Conservation (phyloP, 2,329 filamentous ascomycete genomes). For the Cercospora berteroae region DNA sequence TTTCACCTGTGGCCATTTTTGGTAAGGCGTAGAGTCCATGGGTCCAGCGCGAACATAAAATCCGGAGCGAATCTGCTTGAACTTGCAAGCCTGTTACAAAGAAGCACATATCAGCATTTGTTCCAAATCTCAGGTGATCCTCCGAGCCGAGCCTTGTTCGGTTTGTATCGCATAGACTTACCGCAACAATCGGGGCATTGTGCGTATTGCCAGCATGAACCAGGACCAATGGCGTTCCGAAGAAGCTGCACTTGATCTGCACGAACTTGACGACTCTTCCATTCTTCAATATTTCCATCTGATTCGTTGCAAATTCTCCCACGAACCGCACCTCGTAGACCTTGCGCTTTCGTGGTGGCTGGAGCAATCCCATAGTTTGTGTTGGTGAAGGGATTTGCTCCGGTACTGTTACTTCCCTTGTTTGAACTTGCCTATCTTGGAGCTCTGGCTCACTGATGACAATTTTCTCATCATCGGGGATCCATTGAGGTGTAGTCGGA, state of each 20-base stretch:
- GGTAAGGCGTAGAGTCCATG: background rate
- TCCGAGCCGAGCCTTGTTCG: background rate
- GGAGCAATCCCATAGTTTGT: background rate
- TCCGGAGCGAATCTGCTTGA: background rate
- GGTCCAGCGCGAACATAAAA: background rate
- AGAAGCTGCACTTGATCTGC: constrained; percentile 2
- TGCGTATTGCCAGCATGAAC: background rate
- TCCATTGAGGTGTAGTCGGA: background rate
- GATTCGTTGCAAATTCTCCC: background rate
- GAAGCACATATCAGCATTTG: background rate
- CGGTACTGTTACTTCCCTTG: background rate
- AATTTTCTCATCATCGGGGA: background rate
- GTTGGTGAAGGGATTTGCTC: background rate
- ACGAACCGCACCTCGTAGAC: background rate
- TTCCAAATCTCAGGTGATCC: background rate
- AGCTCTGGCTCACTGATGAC: background rate
- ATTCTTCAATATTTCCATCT: constrained; percentile 2
- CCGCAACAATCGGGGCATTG: background rate
- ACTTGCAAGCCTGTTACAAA: background rate
- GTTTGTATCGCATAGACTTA: background rate
- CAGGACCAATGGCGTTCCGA: background rate
- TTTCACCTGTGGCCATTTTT: background rate
- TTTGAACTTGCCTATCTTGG: background rate
- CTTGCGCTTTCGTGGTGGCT: background rate
- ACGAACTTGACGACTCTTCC: background rate